Evolutionary conservation across 768 basidiomycete species (phyloP).

Genomic region (Sistotremastrum niveocremeum): DNA sequence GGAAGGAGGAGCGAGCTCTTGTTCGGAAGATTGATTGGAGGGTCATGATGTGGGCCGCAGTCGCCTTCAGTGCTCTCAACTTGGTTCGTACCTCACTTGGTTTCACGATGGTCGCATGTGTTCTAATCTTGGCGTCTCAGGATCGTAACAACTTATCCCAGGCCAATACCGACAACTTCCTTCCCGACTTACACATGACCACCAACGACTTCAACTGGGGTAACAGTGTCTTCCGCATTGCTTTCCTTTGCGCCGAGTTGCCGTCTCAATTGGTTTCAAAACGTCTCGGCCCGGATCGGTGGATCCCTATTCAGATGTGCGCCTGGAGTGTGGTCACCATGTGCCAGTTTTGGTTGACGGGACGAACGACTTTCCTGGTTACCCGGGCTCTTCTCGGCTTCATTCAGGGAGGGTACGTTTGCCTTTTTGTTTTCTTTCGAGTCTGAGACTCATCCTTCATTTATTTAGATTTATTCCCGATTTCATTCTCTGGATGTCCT

Average conservation of each 20-base stretch:
- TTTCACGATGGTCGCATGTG: background rate
- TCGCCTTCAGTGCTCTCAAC: constrained; percentile 4
- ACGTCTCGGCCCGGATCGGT: constrained; percentile 51
- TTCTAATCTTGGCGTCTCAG: constrained; percentile 16
- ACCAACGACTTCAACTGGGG: constrained; percentile 55
- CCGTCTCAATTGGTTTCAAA: constrained; percentile 60
- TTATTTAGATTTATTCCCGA: constrained; percentile 40
- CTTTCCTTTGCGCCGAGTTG: constrained; percentile 38
- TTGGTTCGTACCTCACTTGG: constrained; percentile 9
- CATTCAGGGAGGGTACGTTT: constrained; percentile 36
- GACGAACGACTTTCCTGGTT: constrained; percentile 38
- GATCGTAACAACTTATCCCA: constrained; percentile 50
- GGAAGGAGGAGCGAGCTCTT: constrained; percentile 50
- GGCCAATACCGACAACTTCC: constrained; percentile 58
- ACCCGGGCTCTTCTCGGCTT: constrained; percentile 44
- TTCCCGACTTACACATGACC: constrained; percentile 44
- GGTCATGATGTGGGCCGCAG: constrained; percentile 43
- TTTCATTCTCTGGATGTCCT: constrained; percentile 48
- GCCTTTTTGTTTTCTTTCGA: constrained; percentile 4
- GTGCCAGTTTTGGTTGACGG: constrained; percentile 46
- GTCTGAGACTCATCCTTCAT: background rate
- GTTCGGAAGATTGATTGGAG: constrained; percentile 46
- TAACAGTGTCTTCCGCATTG: constrained; percentile 41
- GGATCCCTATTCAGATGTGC: constrained; percentile 44
- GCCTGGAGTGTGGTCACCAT: constrained; percentile 40